Evolutionary conservation across 1,139 yeast species (phyloP), one percentile per base, ranked within the genome.

Genomic region (Kodamaea sp.): DNA sequence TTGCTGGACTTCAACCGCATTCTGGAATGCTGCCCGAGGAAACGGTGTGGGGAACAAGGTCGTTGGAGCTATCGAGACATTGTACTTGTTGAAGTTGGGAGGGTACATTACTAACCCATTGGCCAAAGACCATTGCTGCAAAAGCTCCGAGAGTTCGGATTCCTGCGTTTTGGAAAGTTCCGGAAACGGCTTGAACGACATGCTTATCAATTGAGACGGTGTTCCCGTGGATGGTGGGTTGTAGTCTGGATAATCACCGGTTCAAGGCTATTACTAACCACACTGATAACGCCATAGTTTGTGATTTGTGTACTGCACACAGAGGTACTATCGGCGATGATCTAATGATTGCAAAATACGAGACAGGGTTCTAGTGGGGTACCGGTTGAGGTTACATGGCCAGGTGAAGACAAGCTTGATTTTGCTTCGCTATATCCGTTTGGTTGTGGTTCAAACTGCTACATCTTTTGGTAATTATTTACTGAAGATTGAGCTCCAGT

Each of bases 41-140:
- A 90, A 80, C 8, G 96, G 96, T 0, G 97, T 86, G 4, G 98
- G 99, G 51, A 73, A 88, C 26, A 90, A 53, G 1, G 98, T 90
- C 9, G 88, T 79, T 16, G 98, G 97, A 3, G 96, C 96, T 40
- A 75, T 76, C 31, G 70, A 71, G 12, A 86, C 83, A 53, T 62
- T 66, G 42, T 53, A 68, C 1, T 43, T 28, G 14, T 60, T 31
- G 57, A 72, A 82, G 25, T 70, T 62, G 4, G 83, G 80, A 2
- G 89, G 88, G 49, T 85, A 81, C 79, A 90, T 82, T 12, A 80
- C 73, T 35, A 89, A 65, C 2, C 97, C 96, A 61, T 87, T 79
- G 31, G 83, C 73, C 35, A 89, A 63, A 5, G 86, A 69, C 89
- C 95, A 89, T 47, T 89, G 96, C 31, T 73, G 68, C 23, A 84